Base-by-base conservation (phyloP, 495 filamentous ascomycete genomes). In the Trichoderma reesei region DNA sequence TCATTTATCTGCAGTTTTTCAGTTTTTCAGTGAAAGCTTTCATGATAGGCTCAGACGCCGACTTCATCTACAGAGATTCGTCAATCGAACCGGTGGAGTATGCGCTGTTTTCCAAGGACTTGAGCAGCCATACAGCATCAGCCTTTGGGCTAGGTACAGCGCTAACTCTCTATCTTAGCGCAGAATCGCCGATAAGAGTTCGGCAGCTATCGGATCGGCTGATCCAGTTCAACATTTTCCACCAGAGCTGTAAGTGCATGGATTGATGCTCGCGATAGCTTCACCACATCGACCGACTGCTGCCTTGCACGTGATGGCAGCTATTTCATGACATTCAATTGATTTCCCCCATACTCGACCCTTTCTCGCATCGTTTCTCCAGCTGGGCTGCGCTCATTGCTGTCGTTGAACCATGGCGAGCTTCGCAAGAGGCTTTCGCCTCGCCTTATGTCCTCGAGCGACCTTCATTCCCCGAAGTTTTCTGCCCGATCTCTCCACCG, bases 381-480 rank as follows among this genome's bases (percentile, higher is more conserved):
- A 5, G 26, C 51, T 31, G 20, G 34, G 5, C 16, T 5, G 26
- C 33, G 34, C 7, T 9, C 26, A 13, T n/a, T 56, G 20, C 9
- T 11, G 51, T n/a, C 20, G 26, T 9, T 48, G 26, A 10, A n/a
- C 10, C 51, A 56, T 56, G 51, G 51, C 51, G 10, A 56, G 51
- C 51, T 56, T 56, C 51, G 51, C 51, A 5, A 56, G 51, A 34
- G 51, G 51, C 51, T 56, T 56, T 10, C 51, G 51, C 51, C 51
- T 56, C 51, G 9, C 34, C 7, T 33, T 6, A 3, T 36, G 51
- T 14, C 51, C 51, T 33, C 26, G 51, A 26, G 31, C 51, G 10
- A 13, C 51, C 51, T 36, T 56, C 1, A 56, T 26, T 16, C 51
- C 51, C 5, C 51, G 51, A 66, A 60, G 51, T 63, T 18, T 34